Evolutionary conservation across 2,329 filamentous ascomycete genomes (phyloP).

Genomic region (Cercospora sojina): DNA sequence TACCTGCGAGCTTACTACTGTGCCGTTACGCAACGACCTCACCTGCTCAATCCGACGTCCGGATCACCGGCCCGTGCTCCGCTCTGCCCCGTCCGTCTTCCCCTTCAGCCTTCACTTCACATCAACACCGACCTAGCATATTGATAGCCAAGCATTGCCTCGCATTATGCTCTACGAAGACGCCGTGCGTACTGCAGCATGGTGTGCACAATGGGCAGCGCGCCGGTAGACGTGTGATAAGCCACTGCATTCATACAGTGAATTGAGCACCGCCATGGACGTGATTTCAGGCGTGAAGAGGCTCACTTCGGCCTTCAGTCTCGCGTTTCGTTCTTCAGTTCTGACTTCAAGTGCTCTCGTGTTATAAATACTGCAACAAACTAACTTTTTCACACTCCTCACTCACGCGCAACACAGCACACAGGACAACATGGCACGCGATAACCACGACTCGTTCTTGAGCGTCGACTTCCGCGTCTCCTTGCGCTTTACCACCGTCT

Average conservation of each 20-base stretch:
- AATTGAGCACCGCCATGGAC: not conserved
- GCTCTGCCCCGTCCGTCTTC: not conserved
- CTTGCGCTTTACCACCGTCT: not conserved
- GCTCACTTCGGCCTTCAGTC: not conserved
- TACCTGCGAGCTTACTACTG: not conserved
- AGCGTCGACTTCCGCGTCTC: not conserved
- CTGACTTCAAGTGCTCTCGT: not conserved
- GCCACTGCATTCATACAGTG: not conserved
- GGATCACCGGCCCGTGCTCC: not conserved
- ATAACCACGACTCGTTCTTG: not conserved
- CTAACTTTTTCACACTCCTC: not conserved
- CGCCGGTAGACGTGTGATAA: not conserved
- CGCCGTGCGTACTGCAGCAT: not conserved
- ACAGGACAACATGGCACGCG: not conserved
- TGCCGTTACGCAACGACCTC: not conserved
- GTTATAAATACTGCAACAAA: not conserved
- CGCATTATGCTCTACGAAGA: not conserved
- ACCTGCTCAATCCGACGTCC: not conserved
- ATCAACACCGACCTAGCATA: not conserved
- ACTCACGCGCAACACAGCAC: not conserved
- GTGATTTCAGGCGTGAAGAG: not conserved
- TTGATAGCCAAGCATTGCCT: not conserved
- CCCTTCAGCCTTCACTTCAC: not conserved
- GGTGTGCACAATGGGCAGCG: not conserved
- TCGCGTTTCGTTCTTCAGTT: not conserved